phyloP scores from a whole-genome alignment of 225 moss, liverwort and hornwort genomes.

The Lunularia cruciata region DNA sequence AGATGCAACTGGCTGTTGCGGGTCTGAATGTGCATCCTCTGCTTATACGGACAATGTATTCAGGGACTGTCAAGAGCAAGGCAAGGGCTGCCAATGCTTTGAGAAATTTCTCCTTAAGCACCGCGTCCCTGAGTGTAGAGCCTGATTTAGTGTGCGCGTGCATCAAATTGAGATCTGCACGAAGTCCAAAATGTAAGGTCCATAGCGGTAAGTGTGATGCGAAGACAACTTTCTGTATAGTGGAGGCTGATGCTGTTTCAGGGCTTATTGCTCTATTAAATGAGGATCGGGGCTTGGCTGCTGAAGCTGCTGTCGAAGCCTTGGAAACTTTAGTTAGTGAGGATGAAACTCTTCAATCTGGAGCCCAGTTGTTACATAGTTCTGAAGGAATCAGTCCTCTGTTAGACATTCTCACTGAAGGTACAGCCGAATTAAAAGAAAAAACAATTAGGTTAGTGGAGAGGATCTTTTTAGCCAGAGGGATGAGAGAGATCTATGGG shows the following conservation, averaged over 20 bases:
- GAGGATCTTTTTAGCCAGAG: slow-evolving; percentile 28
- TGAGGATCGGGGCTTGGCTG: slow-evolving; percentile 27
- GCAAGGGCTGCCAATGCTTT: slow-evolving; percentile 39
- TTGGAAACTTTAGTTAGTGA: slow-evolving; percentile 40
- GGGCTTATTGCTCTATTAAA: slow-evolving; percentile 36
- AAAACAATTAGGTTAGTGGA: slow-evolving; percentile 32
- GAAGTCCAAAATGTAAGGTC: slow-evolving; percentile 30
- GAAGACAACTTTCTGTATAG: slow-evolving; percentile 49
- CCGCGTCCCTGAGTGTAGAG: slow-evolving; percentile 24
- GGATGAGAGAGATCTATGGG: slow-evolving; percentile 39
- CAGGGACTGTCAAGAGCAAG: slow-evolving; percentile 32
- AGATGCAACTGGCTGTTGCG: slow-evolving; percentile 38
- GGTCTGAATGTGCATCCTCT: slow-evolving; percentile 35
- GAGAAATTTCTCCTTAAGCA: slow-evolving; percentile 46
- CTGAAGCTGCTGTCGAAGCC: slow-evolving; percentile 43
- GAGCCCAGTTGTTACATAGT: slow-evolving; percentile 33
- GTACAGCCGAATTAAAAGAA: slow-evolving; percentile 34
- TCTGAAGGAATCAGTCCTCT: slow-evolving; percentile 33
- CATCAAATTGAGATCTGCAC: slow-evolving; percentile 13
- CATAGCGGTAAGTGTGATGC: slow-evolving; percentile 42
- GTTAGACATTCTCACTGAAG: slow-evolving; percentile 32
- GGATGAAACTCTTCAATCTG: slow-evolving; percentile 24
- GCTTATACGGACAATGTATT: slow-evolving; percentile 28
- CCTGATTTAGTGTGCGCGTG: slow-evolving; percentile 26
- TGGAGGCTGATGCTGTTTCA: slow-evolving; percentile 44